These are phyloP conservation scores for Phaeosphaeria sp. DNA, from an alignment of 2,329 filamentous ascomycete genomes.

Conservation along the genomic window DNA sequence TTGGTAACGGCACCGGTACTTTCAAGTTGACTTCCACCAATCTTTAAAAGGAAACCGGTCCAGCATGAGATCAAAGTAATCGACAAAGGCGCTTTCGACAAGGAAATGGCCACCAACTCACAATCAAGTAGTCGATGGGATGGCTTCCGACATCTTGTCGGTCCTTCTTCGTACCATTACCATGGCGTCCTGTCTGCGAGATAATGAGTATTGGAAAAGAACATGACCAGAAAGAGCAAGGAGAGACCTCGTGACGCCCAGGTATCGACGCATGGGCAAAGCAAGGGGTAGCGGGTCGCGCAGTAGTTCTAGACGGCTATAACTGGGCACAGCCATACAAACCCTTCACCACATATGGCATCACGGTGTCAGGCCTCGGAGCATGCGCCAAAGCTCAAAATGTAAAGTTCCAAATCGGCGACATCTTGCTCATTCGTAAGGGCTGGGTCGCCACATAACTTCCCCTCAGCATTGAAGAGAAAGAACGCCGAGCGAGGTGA, in stretches of 20 bases:
- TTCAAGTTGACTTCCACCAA: conserved; percentile 44
- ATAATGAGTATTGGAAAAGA: conserved; percentile 19
- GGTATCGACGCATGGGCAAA: conserved; percentile 55
- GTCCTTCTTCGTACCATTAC: conserved; percentile 38
- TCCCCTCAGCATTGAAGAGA: conserved; percentile 11
- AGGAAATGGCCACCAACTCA: conserved; percentile 41
- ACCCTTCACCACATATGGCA: conserved; percentile 25
- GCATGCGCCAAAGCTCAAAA: conserved; percentile 24
- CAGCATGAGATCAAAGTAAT: conserved; percentile 39
- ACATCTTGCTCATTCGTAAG: conserved; percentile 40
- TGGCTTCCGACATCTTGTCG: conserved; percentile 45
- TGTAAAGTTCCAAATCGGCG: conserved; percentile 30
- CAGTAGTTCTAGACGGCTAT: conserved; percentile 62
- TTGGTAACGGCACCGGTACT: conserved; percentile 1
- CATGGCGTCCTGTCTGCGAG: conserved; percentile 37
- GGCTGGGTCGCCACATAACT: conserved; percentile 28
- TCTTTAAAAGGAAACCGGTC: conserved; percentile 64
- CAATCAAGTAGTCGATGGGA: conserved; percentile 46
- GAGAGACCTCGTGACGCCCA: conserved; percentile 27
- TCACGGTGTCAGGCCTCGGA: conserved; percentile 25
- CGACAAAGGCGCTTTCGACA: conserved; percentile 30
- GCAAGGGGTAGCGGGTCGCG: conserved; percentile 63
- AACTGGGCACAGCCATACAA: conserved; percentile 27
- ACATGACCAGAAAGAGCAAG: conserved; percentile 18
- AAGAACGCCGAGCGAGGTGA: conserved; percentile 14